phyloP scores from a whole-genome alignment of 208 protist genomes.

The Acanthamoeba triangularis region DNA sequence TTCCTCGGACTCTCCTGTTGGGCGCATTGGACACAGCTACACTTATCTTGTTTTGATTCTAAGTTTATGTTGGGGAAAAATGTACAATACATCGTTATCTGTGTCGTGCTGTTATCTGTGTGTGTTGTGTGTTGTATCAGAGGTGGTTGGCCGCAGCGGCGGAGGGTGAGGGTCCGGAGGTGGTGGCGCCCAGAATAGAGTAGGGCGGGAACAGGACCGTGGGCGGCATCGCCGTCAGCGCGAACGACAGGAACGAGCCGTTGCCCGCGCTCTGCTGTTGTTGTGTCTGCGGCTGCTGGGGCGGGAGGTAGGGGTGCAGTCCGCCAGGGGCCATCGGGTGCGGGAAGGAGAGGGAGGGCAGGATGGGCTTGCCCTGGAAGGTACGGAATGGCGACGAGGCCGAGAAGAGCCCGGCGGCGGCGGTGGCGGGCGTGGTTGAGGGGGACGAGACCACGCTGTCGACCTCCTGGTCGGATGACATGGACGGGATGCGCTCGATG shows the following conservation, averaged over 20 bases:
- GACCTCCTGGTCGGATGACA: background rate
- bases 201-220: background rate
- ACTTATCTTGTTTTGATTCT: no score
- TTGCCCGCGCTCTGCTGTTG: no score
- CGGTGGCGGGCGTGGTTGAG: no score
- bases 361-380: conserved; percentile 1
- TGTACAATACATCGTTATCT: no score
- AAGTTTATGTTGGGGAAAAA: no score
- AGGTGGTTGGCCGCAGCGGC: no score
- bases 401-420: background rate
- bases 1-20: no score
- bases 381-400: background rate
- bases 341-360: background rate
- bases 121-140: no score
- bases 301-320: background rate
- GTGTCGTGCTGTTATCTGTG: no score
- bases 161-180: background rate
- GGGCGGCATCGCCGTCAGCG: no score
- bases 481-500: background rate
- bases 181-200: background rate
- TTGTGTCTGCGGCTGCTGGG: background rate
- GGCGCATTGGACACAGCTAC: no score
- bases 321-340: background rate
- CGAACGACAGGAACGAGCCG: no score
- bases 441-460: background rate